Conservation (phyloP, 176 grass and related monocot genomes). For the Rhynchospora pubera region DNA sequence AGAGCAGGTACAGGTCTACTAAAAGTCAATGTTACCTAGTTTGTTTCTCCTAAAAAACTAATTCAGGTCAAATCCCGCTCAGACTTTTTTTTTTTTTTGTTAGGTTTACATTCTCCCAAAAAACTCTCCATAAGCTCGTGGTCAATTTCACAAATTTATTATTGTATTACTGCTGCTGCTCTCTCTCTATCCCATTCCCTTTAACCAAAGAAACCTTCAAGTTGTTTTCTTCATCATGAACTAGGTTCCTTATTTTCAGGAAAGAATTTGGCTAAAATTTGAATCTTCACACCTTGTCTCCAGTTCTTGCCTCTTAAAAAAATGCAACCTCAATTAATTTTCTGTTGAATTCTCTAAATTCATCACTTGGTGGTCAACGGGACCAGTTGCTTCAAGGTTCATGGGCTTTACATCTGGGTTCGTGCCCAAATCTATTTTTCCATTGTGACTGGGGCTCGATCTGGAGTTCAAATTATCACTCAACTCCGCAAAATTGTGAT, state of each 20-base stretch:
- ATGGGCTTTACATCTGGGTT: neutral
- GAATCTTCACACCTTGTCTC: neutral
- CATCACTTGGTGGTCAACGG: neutral
- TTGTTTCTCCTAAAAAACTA: constrained; percentile 12
- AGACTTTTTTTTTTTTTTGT: constrained; percentile 5
- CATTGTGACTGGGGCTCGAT: neutral
- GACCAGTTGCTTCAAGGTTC: constrained; percentile 6
- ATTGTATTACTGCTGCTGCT: neutral
- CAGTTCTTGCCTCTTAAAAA: neutral
- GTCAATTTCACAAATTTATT: constrained; percentile 16
- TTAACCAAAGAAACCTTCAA: neutral
- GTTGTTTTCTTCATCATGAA: neutral
- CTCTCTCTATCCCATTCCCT: neutral
- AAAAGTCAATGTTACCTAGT: constrained; percentile 5
- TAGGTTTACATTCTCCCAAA: constrained; percentile 10
- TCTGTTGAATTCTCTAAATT: neutral
- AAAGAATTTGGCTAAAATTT: neutral
- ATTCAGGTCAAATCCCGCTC: constrained; percentile 13
- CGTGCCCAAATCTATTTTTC: neutral
- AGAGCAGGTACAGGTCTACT: neutral
- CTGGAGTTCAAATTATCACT: constrained; percentile 5
- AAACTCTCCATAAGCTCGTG: neutral
- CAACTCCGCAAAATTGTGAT: constrained; percentile 12
- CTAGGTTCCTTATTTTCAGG: neutral
- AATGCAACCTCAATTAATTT: neutral